These are phyloP conservation scores for Eucalyptus microcorys DNA, from an alignment of 345 rosid species.

Conservation along the genomic window DNA sequence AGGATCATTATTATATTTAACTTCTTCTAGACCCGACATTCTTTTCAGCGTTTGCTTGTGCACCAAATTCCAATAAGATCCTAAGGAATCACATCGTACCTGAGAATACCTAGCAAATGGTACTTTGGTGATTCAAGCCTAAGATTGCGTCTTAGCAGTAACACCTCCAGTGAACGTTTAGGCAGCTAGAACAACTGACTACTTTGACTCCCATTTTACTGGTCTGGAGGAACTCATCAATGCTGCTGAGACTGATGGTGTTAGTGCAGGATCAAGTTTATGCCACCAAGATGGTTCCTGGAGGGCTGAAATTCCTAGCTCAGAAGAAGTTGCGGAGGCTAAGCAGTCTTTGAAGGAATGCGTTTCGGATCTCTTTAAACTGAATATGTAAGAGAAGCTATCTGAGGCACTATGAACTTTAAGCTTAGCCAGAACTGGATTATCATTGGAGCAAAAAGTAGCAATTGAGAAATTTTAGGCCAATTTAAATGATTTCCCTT, in stretches of 20 bases:
- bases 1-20: no score
- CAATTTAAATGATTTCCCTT: neutral
- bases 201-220: neutral
- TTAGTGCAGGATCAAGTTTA: neutral
- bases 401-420: neutral
- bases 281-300: neutral
- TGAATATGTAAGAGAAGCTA: neutral
- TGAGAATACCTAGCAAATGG: neutral
- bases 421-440: neutral
- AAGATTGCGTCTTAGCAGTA: neutral
- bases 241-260: neutral
- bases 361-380: neutral
- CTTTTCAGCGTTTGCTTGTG: no score
- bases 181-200: neutral
- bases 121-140: neutral
- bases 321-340: neutral
- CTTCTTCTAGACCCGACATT: no score
- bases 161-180: neutral
- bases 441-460: neutral
- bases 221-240: neutral
- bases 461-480: neutral
- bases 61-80: no score
- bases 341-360: neutral
- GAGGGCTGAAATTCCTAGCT: neutral
- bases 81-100: no score